Conservation (phyloP, 495 filamentous ascomycete genomes). For the Chaetomium cochliodes region DNA sequence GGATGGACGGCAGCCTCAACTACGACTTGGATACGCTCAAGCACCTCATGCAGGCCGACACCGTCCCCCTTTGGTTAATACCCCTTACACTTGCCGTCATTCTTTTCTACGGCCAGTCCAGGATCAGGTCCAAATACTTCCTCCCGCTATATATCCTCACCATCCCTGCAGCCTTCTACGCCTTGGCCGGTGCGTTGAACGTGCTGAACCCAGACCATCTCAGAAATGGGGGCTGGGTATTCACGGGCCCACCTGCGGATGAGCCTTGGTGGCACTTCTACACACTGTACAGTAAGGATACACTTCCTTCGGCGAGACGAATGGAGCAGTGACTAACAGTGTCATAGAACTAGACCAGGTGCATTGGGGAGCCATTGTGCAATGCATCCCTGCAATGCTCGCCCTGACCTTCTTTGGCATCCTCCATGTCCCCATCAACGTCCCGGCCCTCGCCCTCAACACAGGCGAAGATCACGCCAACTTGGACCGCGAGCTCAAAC, state of each 20-base stretch:
- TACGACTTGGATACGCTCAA: conserved; percentile 73
- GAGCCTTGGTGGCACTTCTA: conserved; percentile 98
- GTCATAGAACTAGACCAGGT: conserved; percentile 28
- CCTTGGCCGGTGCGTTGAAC: conserved; percentile 66
- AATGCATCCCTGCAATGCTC: conserved; percentile 91
- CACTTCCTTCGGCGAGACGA: neutral
- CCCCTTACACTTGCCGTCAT: conserved; percentile 74
- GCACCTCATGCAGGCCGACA: conserved; percentile 67
- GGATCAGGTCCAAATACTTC: conserved; percentile 74
- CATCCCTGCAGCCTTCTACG: conserved; percentile 79
- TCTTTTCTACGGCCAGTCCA: conserved; percentile 71
- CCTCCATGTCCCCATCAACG: conserved; percentile 96
- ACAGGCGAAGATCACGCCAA: conserved; percentile 88
- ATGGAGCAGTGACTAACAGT: neutral
- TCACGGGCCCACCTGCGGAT: conserved; percentile 74
- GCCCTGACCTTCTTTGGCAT: conserved; percentile 96
- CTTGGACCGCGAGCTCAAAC: conserved; percentile 86
- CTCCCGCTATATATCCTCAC: conserved; percentile 82
- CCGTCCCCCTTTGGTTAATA: conserved; percentile 76
- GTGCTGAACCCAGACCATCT: conserved; percentile 61
- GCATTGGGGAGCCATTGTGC: conserved; percentile 74
- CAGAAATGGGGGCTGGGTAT: conserved; percentile 80
- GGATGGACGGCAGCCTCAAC: conserved; percentile 77
- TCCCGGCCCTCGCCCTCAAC: conserved; percentile 84
- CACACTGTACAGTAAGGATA: conserved; percentile 75